A percentile compares a stretch with the other conserved stretches of the same genome.
phyloP scores from a whole-genome alignment of 495 filamentous ascomycete genomes.

The Aspergillus hancockii region DNA sequence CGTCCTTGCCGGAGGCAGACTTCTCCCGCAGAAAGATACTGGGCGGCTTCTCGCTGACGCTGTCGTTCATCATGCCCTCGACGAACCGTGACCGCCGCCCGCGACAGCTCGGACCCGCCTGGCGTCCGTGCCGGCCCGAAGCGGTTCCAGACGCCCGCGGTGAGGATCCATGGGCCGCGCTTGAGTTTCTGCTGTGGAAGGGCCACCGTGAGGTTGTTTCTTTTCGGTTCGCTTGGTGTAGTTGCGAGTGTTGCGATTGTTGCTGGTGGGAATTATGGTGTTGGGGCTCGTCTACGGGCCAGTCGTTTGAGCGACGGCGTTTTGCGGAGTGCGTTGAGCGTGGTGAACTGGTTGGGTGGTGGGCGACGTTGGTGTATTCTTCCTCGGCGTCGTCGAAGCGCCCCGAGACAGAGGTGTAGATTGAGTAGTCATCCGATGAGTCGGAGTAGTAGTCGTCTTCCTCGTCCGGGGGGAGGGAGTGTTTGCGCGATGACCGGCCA shows the following conservation, averaged over 20 bases:
- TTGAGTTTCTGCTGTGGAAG: conserved; percentile 13
- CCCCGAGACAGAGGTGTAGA: conserved; percentile 37
- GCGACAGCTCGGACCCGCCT: conserved; percentile 17
- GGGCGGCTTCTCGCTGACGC: conserved; percentile 67
- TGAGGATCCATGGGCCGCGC: conserved; percentile 19
- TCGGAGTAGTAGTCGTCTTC: conserved; percentile 21
- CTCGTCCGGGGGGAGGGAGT: conserved; percentile 27
- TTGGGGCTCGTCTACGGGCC: conserved; percentile 34
- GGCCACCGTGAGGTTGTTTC: conserved; percentile 13
- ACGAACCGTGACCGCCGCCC: conserved; percentile 63
- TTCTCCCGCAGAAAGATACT: conserved; percentile 56
- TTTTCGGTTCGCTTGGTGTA: conserved; percentile 14
- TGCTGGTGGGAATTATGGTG: no score
- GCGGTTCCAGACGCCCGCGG: conserved; percentile 30
- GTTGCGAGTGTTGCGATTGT: conserved; percentile 6
- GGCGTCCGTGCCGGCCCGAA: conserved; percentile 15
- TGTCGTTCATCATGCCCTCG: conserved; percentile 78
- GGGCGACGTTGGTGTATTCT: conserved; percentile 22
- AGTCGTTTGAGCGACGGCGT: conserved; percentile 49
- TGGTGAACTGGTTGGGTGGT: conserved; percentile 7
- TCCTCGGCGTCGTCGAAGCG: conserved; percentile 48
- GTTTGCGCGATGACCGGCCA: conserved; percentile 32
- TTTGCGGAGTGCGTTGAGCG: conserved; percentile 40
- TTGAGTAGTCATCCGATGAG: conserved; percentile 17
- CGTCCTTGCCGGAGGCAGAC: conserved; percentile 11